These are phyloP conservation scores for Terana coerulea DNA, from an alignment of 768 basidiomycete species.

Conservation along the genomic window DNA sequence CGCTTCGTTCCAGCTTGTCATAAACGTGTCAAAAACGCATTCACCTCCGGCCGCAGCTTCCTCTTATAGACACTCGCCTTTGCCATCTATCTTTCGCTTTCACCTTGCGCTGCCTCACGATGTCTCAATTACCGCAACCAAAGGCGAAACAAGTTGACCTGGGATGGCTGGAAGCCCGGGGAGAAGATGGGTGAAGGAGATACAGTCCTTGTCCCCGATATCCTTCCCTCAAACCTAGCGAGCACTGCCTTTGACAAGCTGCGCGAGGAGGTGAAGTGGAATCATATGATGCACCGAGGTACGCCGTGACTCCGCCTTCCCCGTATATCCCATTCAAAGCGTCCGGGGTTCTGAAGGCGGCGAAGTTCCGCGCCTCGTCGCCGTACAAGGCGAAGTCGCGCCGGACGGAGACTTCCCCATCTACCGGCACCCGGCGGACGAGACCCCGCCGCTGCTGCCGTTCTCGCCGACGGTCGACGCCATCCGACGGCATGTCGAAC, in stretches of 20 bases:
- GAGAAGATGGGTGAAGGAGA: constrained; percentile 64
- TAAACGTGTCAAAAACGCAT: too few species aligned
- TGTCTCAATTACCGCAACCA: not conserved
- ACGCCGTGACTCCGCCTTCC: constrained; percentile 6
- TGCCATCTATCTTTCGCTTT: too few species aligned
- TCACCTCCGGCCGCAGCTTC: too few species aligned
- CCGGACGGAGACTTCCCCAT: constrained; percentile 64
- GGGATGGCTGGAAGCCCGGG: constrained; percentile 16
- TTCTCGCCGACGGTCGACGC: constrained; percentile 67
- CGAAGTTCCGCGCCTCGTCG: constrained; percentile 64
- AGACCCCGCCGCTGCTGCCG: constrained; percentile 60
- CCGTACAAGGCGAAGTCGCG: constrained; percentile 54
- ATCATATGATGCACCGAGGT: constrained; percentile 74
- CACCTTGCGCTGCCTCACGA: too few species aligned
- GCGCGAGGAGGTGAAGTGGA: constrained; percentile 66
- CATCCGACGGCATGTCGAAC: constrained; percentile 63
- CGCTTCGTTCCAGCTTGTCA: too few species aligned
- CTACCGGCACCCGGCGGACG: constrained; percentile 80
- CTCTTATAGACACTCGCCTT: too few species aligned
- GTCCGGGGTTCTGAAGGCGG: constrained; percentile 44
- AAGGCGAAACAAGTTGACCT: not conserved
- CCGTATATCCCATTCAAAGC: not conserved
- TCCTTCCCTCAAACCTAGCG: constrained; percentile 56
- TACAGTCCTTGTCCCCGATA: constrained; percentile 50
- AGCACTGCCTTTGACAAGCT: constrained; percentile 54